Percentiles rank a stretch among this genome's conserved stretches.
phyloP scores from a whole-genome alignment of 1,139 yeast genomes.

The Kazachstania sp. region DNA sequence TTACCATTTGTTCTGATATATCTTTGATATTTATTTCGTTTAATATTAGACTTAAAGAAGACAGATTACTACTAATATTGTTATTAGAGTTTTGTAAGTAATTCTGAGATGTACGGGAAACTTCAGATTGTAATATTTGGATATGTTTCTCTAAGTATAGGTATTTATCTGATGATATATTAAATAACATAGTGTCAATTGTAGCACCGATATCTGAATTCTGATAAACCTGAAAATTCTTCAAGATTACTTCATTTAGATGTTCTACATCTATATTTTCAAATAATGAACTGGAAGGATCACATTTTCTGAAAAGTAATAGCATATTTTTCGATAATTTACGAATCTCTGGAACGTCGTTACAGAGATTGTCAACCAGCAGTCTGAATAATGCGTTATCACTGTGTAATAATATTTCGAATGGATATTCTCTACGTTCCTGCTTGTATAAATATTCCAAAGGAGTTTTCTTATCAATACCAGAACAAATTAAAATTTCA shows the following conservation, averaged over 20 bases:
- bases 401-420: conserved; percentile 37
- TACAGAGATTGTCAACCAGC: conserved; percentile 53
- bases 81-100: conserved; percentile 38
- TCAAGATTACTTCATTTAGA: conserved; percentile 35
- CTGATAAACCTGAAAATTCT: conserved; percentile 54
- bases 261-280: conserved; percentile 14
- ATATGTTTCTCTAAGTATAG: conserved; percentile 30
- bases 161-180: conserved; percentile 20
- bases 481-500: conserved; percentile 42
- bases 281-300: conserved; percentile 17
- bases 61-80: conserved; percentile 61
- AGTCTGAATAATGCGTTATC: conserved; percentile 36
- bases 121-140: conserved; percentile 28
- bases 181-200: conserved; percentile 43
- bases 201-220: conserved; percentile 79
- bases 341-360: conserved; percentile 72
- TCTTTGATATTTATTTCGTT: conserved; percentile 19
- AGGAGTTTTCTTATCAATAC: conserved; percentile 43
- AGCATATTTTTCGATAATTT: conserved; percentile 43
- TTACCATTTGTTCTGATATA: conserved; percentile 6
- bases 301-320: conserved; percentile 35
- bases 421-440: conserved; percentile 38
- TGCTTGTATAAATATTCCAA: conserved; percentile 28
- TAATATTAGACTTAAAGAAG: conserved; percentile 46
- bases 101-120: conserved; percentile 28